Base-by-base conservation (phyloP, 768 basidiomycete genomes). In the Boletus sensibilis region DNA sequence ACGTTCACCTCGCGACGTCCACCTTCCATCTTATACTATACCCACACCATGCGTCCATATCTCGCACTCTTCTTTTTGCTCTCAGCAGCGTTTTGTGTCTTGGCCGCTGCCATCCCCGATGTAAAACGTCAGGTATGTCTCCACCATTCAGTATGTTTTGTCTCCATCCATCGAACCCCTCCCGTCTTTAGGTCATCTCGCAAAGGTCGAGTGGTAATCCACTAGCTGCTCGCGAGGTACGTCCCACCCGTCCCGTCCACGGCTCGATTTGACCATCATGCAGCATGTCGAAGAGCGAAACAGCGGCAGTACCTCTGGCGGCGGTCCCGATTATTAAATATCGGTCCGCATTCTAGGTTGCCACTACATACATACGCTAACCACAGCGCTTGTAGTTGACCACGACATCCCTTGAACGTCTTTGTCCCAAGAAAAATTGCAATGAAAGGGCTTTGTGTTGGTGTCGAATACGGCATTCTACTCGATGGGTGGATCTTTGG, bases 11-110 rank as follows among this genome's bases (percentile, higher is more conserved):
- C 4, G 31, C 12, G 18, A 11, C 4, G 23, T 23, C 47, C 34
- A 4, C 14, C 14, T 42, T 33, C 45, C 44, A 16, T n/a, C 35
- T 13, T 40, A 48, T n/a, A n/a, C 55, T 3, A 21, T 25, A 8
- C 18, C 18, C 21, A 20, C 27, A 34, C 21, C 45, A 68, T 68
- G 67, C 67, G 65, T 43, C 8, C 62, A 4, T 53, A 50, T 3
- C 1, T 46, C 37, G 35, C 58, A 16, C 4, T 59, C 45, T 5
- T 59, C 18, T 29, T 53, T 10, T 2, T 64, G 43, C 59, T 68
- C 57, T 60, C 67, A 0, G 51, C 57, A 5, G 45, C 46, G 0
- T 60, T 57, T 0, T 56, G 47, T 33, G 51, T 38, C n/a, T 31
- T 64, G 16, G 55, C 62, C n/a, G 50, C 31, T 5, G 50, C 54